Evolutionary conservation across 2,329 filamentous ascomycete species (phyloP).

Genomic region (Trichophyton mentagrophytes): DNA sequence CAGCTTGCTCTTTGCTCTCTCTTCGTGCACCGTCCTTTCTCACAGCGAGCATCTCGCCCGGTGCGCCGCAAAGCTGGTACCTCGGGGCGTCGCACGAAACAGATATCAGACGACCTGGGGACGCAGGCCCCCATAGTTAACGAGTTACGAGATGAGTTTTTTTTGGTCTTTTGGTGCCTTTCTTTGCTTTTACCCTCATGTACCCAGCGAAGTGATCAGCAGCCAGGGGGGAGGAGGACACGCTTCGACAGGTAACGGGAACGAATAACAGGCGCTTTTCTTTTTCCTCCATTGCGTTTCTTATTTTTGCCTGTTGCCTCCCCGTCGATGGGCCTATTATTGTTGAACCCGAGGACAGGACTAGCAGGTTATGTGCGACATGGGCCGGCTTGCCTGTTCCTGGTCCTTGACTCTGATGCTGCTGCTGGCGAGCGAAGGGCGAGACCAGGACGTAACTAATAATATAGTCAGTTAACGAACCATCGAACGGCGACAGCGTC

Average conservation of each 20-base stretch:
- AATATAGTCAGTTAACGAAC: no score
- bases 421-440: not conserved
- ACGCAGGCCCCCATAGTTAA: no score
- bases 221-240: not conserved
- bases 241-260: no score
- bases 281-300: not conserved
- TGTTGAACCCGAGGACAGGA: not conserved
- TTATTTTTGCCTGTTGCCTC: not conserved
- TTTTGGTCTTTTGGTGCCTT: not conserved
- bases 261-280: not conserved
- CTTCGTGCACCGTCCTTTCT: no score
- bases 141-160: not conserved
- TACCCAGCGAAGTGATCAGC: not conserved
- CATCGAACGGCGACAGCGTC: no score
- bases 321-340: not conserved
- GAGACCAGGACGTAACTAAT: not conserved
- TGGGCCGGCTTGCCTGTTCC: not conserved
- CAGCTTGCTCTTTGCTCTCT: no score
- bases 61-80: not conserved
- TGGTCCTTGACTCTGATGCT: not conserved
- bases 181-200: no score
- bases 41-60: no score
- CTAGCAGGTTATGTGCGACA: not conserved
- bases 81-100: not conserved
- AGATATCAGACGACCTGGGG: not conserved